Percentiles rank a stretch among this genome's conserved stretches.
phyloP scores from a whole-genome alignment of 805 yeast genomes.

The Candida hungchunana region DNA sequence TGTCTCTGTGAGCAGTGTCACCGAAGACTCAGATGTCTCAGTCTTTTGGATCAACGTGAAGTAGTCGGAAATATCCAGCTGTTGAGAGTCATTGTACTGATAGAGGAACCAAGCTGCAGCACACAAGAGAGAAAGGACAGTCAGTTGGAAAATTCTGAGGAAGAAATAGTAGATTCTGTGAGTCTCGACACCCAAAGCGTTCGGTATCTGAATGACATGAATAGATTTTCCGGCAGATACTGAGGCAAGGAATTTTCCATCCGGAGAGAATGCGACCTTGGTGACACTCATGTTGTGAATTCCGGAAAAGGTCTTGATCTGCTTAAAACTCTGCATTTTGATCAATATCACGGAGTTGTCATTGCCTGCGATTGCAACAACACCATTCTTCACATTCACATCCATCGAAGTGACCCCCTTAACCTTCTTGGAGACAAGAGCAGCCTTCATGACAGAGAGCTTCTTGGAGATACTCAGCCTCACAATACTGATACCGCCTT shows the following conservation, averaged over 20 bases:
- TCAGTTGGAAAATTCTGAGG: conserved; percentile 17
- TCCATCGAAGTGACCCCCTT: conserved; percentile 47
- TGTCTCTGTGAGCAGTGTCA: not conserved
- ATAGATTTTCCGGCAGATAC: conserved; percentile 75
- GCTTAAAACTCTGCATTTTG: conserved; percentile 45
- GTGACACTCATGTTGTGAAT: conserved; percentile 75
- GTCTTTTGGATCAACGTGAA: conserved; percentile 21
- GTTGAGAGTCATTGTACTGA: conserved; percentile 8
- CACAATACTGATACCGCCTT: conserved; percentile 16
- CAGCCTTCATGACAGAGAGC: conserved; percentile 16
- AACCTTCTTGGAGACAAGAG: conserved; percentile 20
- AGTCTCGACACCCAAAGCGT: conserved; percentile 32
- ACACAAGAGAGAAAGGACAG: conserved; percentile 8
- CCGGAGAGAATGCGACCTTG: conserved; percentile 61
- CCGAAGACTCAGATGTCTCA: conserved; percentile 4
- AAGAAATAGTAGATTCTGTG: conserved; percentile 24
- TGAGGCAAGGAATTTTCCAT: conserved; percentile 65
- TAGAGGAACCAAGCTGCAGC: conserved; percentile 16
- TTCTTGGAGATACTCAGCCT: conserved; percentile 18
- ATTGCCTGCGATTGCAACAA: conserved; percentile 40
- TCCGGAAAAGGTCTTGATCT: conserved; percentile 46
- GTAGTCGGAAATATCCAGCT: conserved; percentile 22
- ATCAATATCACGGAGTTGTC: conserved; percentile 54
- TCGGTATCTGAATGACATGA: conserved; percentile 59
- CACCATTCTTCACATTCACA: conserved; percentile 31